Evolutionary conservation across 139 green algal genomes (phyloP).

Genomic region (Deuterostichococcus epilithicus): DNA sequence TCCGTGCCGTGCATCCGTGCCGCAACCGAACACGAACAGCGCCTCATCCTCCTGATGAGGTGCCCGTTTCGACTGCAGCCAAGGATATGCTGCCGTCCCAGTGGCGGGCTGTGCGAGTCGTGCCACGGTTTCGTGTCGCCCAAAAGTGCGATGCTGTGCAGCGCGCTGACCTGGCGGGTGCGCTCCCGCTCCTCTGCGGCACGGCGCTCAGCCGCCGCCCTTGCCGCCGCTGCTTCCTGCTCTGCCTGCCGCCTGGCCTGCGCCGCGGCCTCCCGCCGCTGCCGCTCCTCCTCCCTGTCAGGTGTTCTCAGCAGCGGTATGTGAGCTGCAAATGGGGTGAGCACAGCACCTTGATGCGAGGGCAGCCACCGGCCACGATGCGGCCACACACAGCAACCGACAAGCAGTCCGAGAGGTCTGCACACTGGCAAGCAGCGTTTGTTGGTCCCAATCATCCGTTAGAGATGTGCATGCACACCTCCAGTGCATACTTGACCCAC

Average conservation of each 20-base stretch:
- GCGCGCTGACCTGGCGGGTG: neutral
- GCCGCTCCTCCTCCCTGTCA: conserved; percentile 11
- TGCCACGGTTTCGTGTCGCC: too few species aligned
- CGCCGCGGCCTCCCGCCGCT: neutral
- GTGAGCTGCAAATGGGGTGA: neutral
- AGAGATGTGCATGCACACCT: neutral
- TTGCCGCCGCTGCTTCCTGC: neutral
- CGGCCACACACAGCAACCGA: neutral
- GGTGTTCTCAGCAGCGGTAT: neutral
- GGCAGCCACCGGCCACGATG: neutral
- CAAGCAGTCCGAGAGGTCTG: neutral
- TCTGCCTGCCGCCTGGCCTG: conserved; percentile 4
- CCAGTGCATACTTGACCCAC: conserved; percentile 1
- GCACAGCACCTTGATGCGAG: conserved; percentile 5
- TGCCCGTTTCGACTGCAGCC: too few species aligned
- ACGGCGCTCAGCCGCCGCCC: conserved; percentile 16
- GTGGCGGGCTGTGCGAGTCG: too few species aligned
- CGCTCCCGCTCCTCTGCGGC: conserved; percentile 20
- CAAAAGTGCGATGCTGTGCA: too few species aligned
- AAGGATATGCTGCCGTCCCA: too few species aligned
- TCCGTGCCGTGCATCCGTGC: too few species aligned
- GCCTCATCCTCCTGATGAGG: too few species aligned
- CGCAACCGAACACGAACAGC: too few species aligned
- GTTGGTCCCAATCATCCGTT: neutral
- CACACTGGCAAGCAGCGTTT: neutral